These are phyloP conservation scores for Cercospora janseana DNA, from an alignment of 2,329 filamentous ascomycete genomes.

Conservation along the genomic window DNA sequence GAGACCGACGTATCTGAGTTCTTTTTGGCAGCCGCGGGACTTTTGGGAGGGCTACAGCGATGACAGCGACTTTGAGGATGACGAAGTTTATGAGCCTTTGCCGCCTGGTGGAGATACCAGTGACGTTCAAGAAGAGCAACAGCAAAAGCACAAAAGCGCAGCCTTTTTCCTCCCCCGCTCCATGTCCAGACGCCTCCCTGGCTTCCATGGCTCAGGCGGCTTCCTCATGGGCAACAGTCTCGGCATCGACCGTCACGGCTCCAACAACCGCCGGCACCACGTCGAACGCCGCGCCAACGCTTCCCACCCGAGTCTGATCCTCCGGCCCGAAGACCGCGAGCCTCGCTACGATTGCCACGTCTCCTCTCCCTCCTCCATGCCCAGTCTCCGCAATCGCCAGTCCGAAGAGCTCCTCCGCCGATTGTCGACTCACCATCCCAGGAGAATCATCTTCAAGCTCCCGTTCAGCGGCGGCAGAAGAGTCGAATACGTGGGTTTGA, in stretches of 20 bases:
- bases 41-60: conserved; percentile 60
- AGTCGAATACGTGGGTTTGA: conserved; percentile 53
- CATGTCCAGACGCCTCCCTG: conserved; percentile 38
- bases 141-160: conserved; percentile 7
- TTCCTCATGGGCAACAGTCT: conserved; percentile 57
- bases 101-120: conserved; percentile 50
- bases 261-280: conserved; percentile 44
- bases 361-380: neutral
- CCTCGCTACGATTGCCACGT: neutral
- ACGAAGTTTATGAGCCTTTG: conserved; percentile 37
- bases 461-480: conserved; percentile 41
- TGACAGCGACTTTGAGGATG: conserved; percentile 38
- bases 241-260: conserved; percentile 52
- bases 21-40: conserved; percentile 62
- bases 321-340: neutral
- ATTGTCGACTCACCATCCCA: conserved; percentile 14
- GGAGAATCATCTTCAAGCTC: conserved; percentile 24
- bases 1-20: conserved; percentile 49
- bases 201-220: conserved; percentile 45
- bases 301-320: conserved; percentile 11
- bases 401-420: conserved; percentile 28
- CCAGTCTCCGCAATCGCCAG: conserved; percentile 13
- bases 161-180: conserved; percentile 29
- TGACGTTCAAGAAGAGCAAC: conserved; percentile 34
- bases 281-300: conserved; percentile 29